Conservation (phyloP, 495 filamentous ascomycete genomes). For the Cryomyces antarcticus region DNA sequence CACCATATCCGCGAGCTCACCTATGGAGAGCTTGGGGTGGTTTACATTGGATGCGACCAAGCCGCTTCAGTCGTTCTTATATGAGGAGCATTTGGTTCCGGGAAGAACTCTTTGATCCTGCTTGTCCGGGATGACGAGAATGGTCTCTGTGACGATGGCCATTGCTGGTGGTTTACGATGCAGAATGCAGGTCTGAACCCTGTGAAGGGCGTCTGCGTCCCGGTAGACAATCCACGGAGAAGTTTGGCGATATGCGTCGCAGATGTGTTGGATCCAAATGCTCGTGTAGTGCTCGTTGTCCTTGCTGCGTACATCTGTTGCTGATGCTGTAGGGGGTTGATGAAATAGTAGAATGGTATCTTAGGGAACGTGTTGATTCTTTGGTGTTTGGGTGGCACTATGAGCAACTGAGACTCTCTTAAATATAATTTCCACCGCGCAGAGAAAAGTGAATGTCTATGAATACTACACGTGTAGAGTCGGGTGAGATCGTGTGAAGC, state of each 20-base stretch:
- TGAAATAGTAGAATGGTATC: too few species aligned
- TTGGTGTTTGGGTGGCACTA: too few species aligned
- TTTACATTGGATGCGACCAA: slow-evolving; percentile 50
- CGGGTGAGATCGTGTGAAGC: too few species aligned
- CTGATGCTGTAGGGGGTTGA: too few species aligned
- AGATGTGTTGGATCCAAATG: slow-evolving; percentile 11
- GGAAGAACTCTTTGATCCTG: slow-evolving; percentile 22
- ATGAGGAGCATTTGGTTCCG: slow-evolving; percentile 11
- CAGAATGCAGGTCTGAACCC: slow-evolving; percentile 9
- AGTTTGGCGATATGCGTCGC: slow-evolving; percentile 13
- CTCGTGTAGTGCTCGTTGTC: neutral
- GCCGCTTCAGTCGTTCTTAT: slow-evolving; percentile 27
- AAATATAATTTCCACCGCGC: too few species aligned
- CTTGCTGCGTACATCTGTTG: slow-evolving; percentile 1
- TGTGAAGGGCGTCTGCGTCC: neutral
- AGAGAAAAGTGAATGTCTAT: too few species aligned
- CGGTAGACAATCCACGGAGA: slow-evolving; percentile 10
- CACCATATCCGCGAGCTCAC: too few species aligned
- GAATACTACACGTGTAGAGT: too few species aligned
- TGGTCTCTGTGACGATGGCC: slow-evolving; percentile 2
- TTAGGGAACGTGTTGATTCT: too few species aligned
- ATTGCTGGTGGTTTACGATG: slow-evolving; percentile 7
- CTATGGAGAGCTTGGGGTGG: neutral
- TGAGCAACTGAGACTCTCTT: too few species aligned
- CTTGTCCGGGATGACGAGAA: slow-evolving; percentile 10